Percentiles rank a stretch among this genome's conserved stretches.
phyloP scores from a whole-genome alignment of 75 land plant genomes.

The Sequoia sempervirens region DNA sequence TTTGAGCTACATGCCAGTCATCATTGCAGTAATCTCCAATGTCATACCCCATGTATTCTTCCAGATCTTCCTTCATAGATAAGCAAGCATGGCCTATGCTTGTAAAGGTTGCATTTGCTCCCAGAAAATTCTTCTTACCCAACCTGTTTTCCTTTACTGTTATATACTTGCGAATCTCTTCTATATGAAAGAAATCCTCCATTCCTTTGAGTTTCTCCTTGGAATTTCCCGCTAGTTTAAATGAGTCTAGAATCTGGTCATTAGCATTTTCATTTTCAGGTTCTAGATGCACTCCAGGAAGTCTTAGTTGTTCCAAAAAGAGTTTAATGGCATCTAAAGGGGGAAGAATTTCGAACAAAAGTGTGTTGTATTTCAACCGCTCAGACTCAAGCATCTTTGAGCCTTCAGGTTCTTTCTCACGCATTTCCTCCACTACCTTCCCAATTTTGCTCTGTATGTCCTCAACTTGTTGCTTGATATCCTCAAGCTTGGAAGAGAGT shows the following conservation, averaged over 20 bases:
- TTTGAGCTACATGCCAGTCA: conserved; percentile 72
- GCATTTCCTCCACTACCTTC: conserved; percentile 24
- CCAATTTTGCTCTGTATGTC: conserved; percentile 13
- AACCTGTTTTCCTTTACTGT: conserved; percentile 49
- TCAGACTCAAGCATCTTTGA: background rate
- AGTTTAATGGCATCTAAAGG: conserved; percentile 17
- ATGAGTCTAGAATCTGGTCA: background rate
- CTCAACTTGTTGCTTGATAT: conserved; percentile 7
- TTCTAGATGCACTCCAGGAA: conserved; percentile 1
- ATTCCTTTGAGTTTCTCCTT: conserved; percentile 10
- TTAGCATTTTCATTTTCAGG: background rate
- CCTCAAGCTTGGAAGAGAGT: conserved; percentile 4
- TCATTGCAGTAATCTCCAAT: conserved; percentile 71
- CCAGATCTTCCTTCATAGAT: conserved; percentile 55
- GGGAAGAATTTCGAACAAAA: conserved; percentile 27
- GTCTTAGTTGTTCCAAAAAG: conserved; percentile 9
- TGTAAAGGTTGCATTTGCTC: conserved; percentile 57
- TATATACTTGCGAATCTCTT: conserved; percentile 68
- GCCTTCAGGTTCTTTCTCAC: background rate
- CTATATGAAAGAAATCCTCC: conserved; percentile 36
- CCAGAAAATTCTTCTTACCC: conserved; percentile 72
- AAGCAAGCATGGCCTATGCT: conserved; percentile 70
- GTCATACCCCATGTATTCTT: conserved; percentile 80
- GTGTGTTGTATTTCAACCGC: conserved; percentile 7
- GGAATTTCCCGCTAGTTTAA: conserved; percentile 1